Evolutionary conservation across 805 yeast genomes (phyloP), one percentile per base, ranked within the genome.

Genomic region (Alloascoidea africana): DNA sequence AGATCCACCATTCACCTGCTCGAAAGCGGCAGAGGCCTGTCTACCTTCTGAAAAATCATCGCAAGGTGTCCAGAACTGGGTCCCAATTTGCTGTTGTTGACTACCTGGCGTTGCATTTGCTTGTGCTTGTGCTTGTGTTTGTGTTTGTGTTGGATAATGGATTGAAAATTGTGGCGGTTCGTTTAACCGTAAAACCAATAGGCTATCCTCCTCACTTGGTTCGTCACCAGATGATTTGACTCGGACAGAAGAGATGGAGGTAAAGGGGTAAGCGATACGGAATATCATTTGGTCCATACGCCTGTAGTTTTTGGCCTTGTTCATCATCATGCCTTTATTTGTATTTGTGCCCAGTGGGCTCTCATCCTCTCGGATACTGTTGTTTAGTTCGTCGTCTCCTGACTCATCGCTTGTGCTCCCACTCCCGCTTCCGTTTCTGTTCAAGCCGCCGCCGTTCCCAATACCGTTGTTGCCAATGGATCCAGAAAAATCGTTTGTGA

Each of bases 1-100:
- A 23, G 30, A 23, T 23, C 30, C 30, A 8, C 30, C 30, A 23
- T 23, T 23, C 8, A 23, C n/a, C n/a, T 23, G 30, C 30, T 23
- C 30, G n/a, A 23, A 23, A 8, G 30, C 30, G n/a, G 30, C 30
- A 23, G 30, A 23, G n/a, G 30, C 30, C n/a, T 23, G 30, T 23
- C 30, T 23, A 8, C 30, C 30, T 23, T 23, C 30, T 23, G 30
- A 23, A n/a, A 23, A 23, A 23, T 23, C 30, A 23, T 23, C 30
- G 8, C 13, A 8, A n/a, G 8, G 30, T 8, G 13, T 23, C 30
- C 30, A 23, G 30, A 23, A 23, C n/a, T 23, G 30, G n/a, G 8
- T 23, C 30, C 30, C 30, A 8, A n/a, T n/a, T n/a, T n/a, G n/a
- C n/a, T n/a, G n/a, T n/a, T n/a, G n/a, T n/a, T n/a, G n/a, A n/a